These are phyloP conservation scores for Dendrobium chrysotoxum DNA, from an alignment of 106 monocot genomes.

Conservation along the genomic window DNA sequence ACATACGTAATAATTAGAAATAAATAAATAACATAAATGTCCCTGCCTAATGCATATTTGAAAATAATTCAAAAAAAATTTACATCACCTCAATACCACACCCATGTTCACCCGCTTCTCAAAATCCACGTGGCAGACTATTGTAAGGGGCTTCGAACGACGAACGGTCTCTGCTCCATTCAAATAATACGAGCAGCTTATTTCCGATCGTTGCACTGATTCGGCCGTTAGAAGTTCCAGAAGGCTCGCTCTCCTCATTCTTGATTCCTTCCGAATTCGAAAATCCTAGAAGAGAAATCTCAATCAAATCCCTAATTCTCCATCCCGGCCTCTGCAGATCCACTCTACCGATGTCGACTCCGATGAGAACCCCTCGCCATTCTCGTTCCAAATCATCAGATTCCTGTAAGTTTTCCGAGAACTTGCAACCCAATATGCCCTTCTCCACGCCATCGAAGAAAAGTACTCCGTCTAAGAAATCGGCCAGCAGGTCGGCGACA, in stretches of 20 bases:
- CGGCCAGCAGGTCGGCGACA: background rate
- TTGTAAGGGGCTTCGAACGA: background rate
- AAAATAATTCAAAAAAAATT: background rate
- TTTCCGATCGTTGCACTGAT: background rate
- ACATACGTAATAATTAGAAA: too few species aligned
- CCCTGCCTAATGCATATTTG: background rate
- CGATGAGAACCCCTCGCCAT: conserved; percentile 10
- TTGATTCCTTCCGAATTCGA: background rate
- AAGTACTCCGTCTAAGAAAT: background rate
- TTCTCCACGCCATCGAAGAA: background rate
- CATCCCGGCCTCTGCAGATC: background rate
- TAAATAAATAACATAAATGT: too few species aligned
- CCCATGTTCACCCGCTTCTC: background rate
- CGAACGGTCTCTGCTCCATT: background rate
- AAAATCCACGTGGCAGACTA: background rate
- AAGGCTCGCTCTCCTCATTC: background rate
- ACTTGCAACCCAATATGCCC: conserved; percentile 5
- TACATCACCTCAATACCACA: background rate
- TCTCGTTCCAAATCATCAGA: conserved; percentile 3
- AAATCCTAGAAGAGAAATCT: background rate
- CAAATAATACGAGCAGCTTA: background rate
- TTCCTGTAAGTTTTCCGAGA: conserved; percentile 7
- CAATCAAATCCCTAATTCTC: background rate
- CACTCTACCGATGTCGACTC: conserved; percentile 2
- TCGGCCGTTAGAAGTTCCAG: background rate